Conservation (phyloP, 805 yeast genomes). For the Starmerella vitae region DNA sequence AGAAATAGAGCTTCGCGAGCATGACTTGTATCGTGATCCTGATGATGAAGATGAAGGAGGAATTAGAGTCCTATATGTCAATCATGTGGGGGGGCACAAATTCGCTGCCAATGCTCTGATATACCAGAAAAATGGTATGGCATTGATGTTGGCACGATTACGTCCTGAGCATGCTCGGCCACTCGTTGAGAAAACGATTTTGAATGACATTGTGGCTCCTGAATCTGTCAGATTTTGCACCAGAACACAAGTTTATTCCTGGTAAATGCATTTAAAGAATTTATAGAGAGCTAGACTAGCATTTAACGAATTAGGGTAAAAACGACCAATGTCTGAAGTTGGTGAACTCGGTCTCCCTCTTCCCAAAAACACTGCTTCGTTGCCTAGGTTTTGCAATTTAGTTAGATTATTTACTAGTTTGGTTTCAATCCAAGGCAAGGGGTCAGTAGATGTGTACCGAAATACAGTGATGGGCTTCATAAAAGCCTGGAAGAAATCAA, state of each 20-base stretch:
- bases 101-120: slow-evolving; percentile 80
- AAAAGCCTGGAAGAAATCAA: slow-evolving; percentile 37
- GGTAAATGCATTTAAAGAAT: slow-evolving; percentile 22
- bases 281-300: neutral
- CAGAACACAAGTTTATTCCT: slow-evolving; percentile 20
- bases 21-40: slow-evolving; percentile 58
- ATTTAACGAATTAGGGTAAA: too few relatives aligned
- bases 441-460: slow-evolving; percentile 6
- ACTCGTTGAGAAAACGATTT: slow-evolving; percentile 61
- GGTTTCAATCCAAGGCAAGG: slow-evolving; percentile 9
- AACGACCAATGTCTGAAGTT: neutral
- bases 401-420: slow-evolving; percentile 16
- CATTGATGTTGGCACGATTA: slow-evolving; percentile 80
- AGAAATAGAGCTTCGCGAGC: slow-evolving; percentile 56
- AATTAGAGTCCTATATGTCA: slow-evolving; percentile 52
- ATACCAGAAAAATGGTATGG: slow-evolving; percentile 58
- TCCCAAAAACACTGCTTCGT: slow-evolving; percentile 14
- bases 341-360: slow-evolving; percentile 15
- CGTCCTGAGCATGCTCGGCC: slow-evolving; percentile 62
- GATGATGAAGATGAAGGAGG: slow-evolving; percentile 70
- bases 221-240: slow-evolving; percentile 44
- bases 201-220: slow-evolving; percentile 58
- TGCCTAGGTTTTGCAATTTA: slow-evolving; percentile 17
- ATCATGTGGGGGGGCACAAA: slow-evolving; percentile 95
- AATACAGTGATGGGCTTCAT: slow-evolving; percentile 32